Base-by-base conservation (phyloP, 345 rosid genomes). In the Melastoma malabathricum region DNA sequence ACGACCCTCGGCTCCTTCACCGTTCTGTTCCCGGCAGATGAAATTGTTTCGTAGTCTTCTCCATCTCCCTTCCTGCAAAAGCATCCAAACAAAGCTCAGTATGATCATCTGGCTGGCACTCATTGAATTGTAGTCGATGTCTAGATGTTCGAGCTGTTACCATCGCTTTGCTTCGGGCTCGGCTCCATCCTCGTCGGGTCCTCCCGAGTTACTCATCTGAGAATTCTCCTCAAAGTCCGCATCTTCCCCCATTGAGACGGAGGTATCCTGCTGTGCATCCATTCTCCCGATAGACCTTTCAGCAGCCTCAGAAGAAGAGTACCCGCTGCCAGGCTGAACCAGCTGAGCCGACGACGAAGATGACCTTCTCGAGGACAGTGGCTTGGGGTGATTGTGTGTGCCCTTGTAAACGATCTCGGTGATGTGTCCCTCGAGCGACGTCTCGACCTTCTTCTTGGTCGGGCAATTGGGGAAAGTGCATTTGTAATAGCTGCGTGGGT, bases 381-480 rank as follows among this genome's bases (percentile, higher is more conserved):
- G 96, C 64, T 82, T 82, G 18, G 96, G 74, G 75, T 92, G 98
- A 66, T 84, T 92, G 62, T 92, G 98, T 48, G 80, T 80, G 51
- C 98, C 98, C 29, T 84, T 92, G 39, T 92, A 92, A 38, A 92
- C 95, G 5, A 92, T 87, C 67, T 92, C 96, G 18, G 98, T 92
- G 1, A 92, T 70, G 50, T 92, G 89, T 43, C 96, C 98, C 60
- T 87, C 95, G 38, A 78, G 60, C 50, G 94, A 80, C 51, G 78
- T 82, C 65, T 92, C 98, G 1, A 92, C 88, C 62, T 87, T 87
- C 72, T 92, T 92, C 80, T 87, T 92, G 13, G 92, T 87, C 12
- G 95, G 93, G 45, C 96, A 92, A 64, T 56, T 72, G 0, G 84
- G 93, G 66, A 18, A 80, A 18, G 96, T 84, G 79, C 98, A 92